These are phyloP conservation scores for Russula foetens DNA, from an alignment of 768 basidiomycete species.

Conservation along the genomic window DNA sequence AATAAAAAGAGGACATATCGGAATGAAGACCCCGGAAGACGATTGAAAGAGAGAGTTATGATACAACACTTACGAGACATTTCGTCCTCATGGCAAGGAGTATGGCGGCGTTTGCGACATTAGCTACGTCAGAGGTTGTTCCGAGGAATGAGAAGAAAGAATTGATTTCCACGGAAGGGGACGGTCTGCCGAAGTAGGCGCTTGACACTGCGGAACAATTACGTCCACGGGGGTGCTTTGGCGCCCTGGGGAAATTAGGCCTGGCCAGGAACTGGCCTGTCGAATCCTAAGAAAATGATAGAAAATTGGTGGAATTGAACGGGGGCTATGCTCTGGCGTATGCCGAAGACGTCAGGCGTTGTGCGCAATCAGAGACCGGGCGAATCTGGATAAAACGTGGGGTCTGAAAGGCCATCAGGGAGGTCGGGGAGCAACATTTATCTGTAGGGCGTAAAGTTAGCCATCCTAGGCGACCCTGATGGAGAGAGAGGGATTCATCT, in stretches of 20 bases:
- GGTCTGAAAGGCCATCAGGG: neutral
- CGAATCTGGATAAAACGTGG: neutral
- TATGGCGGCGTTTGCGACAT: conserved; percentile 2
- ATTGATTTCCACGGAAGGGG: neutral
- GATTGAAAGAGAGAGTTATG: neutral
- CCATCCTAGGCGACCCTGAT: neutral
- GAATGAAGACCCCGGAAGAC: conserved; percentile 13
- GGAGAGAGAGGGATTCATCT: neutral
- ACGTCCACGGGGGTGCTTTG: conserved; percentile 1
- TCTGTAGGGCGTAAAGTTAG: conserved; percentile 2
- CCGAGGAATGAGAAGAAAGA: neutral
- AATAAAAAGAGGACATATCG: neutral
- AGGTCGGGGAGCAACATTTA: neutral
- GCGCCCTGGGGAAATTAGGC: conserved; percentile 14
- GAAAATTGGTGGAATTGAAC: neutral
- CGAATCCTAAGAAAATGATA: neutral
- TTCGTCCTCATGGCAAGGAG: conserved; percentile 1
- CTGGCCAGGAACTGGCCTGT: neutral
- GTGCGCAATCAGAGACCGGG: neutral
- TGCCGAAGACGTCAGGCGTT: neutral
- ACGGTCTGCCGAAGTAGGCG: neutral
- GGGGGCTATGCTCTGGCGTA: neutral
- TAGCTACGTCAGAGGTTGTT: conserved; percentile 16
- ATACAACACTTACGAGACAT: conserved; percentile 7
- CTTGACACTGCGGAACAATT: conserved; percentile 2